phyloP scores from a whole-genome alignment of 352 stramenopile genomes.

The Elongisporangium anandrum region DNA sequence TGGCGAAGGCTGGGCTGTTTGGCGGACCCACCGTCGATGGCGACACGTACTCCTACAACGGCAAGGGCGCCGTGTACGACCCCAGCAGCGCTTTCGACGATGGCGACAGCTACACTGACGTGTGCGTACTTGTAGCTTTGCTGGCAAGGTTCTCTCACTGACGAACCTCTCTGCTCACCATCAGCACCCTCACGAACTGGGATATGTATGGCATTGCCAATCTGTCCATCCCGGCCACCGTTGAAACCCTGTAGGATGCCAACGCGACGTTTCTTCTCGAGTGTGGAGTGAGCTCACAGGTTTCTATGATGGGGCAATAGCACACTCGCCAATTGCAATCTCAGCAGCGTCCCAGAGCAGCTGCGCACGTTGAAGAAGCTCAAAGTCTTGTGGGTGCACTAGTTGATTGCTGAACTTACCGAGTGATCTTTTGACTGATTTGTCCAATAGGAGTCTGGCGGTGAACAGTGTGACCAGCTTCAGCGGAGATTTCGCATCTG shows the following conservation, averaged over 20 bases:
- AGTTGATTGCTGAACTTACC: neutral
- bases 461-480: slow-evolving; percentile 33
- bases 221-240: slow-evolving; percentile 43
- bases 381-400: slow-evolving; percentile 30
- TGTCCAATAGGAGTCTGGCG: slow-evolving; percentile 36
- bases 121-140: slow-evolving; percentile 20
- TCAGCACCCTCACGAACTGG: slow-evolving; percentile 61
- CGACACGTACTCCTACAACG: slow-evolving; percentile 47
- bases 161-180: neutral
- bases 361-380: slow-evolving; percentile 32
- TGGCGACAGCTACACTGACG: slow-evolving; percentile 42
- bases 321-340: slow-evolving; percentile 43
- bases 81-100: slow-evolving; percentile 35
- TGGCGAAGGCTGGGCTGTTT: neutral
- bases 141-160: neutral
- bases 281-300: neutral
- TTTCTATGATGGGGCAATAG: slow-evolving; percentile 10
- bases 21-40: slow-evolving; percentile 20
- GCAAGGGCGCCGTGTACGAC: slow-evolving; percentile 41
- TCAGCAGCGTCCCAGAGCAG: slow-evolving; percentile 34
- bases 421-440: neutral
- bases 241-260: slow-evolving; percentile 40
- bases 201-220: slow-evolving; percentile 30
- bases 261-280: neutral
- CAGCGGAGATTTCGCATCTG: slow-evolving; percentile 23